Percentiles rank a stretch among this genome's conserved stretches.
Conservation (phyloP, 129 eudicot genomes). For the Pittosporum tobira region DNA sequence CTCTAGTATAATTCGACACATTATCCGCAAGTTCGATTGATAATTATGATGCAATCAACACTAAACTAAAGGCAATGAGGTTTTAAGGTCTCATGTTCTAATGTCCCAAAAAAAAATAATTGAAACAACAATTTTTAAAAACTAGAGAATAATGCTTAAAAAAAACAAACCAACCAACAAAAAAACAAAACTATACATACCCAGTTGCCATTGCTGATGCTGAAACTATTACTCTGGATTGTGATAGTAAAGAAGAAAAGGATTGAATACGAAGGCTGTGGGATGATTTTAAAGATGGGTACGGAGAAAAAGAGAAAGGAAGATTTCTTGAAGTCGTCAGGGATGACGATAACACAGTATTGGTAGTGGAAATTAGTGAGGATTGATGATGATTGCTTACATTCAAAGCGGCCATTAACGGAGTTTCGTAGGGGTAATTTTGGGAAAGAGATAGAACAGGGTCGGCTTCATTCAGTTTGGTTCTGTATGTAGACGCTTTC, state of each 20-base stretch:
- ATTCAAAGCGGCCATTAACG: too few species aligned
- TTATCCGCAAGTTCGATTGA: too few species aligned
- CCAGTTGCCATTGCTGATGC: constrained; percentile 36
- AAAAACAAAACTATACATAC: constrained; percentile 10
- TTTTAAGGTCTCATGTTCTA: background rate
- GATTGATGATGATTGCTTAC: background rate
- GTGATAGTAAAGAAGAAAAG: background rate
- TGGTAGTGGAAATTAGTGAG: background rate
- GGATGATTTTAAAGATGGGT: background rate
- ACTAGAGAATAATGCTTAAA: background rate
- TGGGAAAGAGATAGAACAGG: too few species aligned
- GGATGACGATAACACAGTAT: background rate
- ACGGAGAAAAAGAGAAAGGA: background rate
- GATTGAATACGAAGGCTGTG: background rate
- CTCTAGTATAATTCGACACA: too few species aligned
- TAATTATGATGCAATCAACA: too few species aligned
- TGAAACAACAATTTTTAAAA: background rate
- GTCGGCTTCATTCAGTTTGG: too few species aligned
- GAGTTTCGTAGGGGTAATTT: too few species aligned
- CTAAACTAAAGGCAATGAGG: background rate
- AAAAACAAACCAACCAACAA: background rate
- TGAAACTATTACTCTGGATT: constrained; percentile 1
- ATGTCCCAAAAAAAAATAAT: background rate
- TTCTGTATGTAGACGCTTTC: too few species aligned
- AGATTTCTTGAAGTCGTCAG: background rate